Base-by-base conservation (phyloP, 2,329 filamentous ascomycete genomes). In the Epichloe elymi region DNA sequence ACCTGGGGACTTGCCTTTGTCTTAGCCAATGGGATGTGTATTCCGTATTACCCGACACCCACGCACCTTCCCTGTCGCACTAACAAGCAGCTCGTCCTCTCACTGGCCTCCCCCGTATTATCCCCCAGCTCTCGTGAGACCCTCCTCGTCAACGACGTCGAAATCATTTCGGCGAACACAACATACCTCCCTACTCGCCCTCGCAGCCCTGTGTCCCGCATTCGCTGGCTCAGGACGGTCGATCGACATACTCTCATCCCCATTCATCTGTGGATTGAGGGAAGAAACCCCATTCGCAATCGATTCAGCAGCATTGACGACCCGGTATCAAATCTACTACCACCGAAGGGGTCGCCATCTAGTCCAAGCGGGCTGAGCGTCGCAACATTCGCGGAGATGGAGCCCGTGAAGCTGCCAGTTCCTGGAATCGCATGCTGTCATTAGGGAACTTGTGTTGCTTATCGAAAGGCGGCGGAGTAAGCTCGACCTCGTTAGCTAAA, bases 311-410 rank as follows among this genome's bases (percentile, higher is more conserved):
- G 15, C 45, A 26, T 38, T 46, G 35, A 33, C 19, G 33, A 30
- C n/a, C 20, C 30, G 12, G 17, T n/a, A 15, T 47, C 23, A 8
- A 46, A 23, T 43, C 44, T 36, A 40, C 48, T 23, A 43, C 19
- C 38, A 36, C 23, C 40, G 37, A 41, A 48, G 26, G 45, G 33
- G 37, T 35, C 41, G 45, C 41, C 12, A 39, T 38, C 52, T 17
- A 33, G 49, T 38, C 47, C 46, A 39, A 42, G 33, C 23, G 33
- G 17, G n/a, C 43, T 37, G 42, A 36, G 53, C 52, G 54, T 54
- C 49, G 42, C 61, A 54, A 54, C 53, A 57, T 58, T 59, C 56
- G 62, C 62, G 63, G 68, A 66, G 65, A 71, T 71, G 68, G 68
- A 69, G 65, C 59, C 62, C 58, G 60, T 60, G 52, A 59, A 61